Evolutionary conservation across 2,329 filamentous ascomycete genomes (phyloP).

Genomic region (Calonectria henricotiae): DNA sequence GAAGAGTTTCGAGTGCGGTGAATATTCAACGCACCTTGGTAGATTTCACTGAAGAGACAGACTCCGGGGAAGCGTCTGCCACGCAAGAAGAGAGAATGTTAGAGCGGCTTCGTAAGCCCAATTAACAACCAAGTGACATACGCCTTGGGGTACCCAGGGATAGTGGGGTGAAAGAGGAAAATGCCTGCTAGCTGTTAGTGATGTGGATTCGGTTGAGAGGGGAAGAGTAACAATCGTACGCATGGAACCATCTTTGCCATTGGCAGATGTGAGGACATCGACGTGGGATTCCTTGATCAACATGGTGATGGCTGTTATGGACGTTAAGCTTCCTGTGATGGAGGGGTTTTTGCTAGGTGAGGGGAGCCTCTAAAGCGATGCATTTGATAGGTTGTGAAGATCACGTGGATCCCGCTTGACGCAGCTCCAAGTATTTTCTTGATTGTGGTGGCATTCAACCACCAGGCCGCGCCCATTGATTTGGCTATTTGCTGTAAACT

Average conservation of each 20-base stretch:
- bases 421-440: not conserved
- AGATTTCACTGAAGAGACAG: slow-evolving; percentile 93
- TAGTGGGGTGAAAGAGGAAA: slow-evolving; percentile 89
- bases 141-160: slow-evolving; percentile 89
- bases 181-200: slow-evolving; percentile 73
- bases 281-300: slow-evolving; percentile 70
- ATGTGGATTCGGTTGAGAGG: slow-evolving; percentile 7
- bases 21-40: slow-evolving; percentile 78
- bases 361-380: slow-evolving; percentile 2
- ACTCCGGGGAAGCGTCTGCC: slow-evolving; percentile 84
- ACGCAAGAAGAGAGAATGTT: slow-evolving; percentile 1
- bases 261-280: slow-evolving; percentile 68
- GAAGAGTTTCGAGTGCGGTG: not conserved
- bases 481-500: not conserved
- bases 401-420: slow-evolving; percentile 6
- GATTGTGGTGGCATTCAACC: not conserved
- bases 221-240: slow-evolving; percentile 57
- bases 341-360: slow-evolving; percentile 18
- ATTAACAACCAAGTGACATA: slow-evolving; percentile 60
- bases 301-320: slow-evolving; percentile 58
- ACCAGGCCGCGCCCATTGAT: not conserved
- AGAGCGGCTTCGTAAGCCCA: slow-evolving; percentile 13
- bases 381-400: slow-evolving; percentile 10
- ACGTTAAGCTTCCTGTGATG: not conserved
- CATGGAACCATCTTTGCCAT: slow-evolving; percentile 71